Conservation (phyloP, 768 basidiomycete genomes). For the Termitomyces sp. region DNA sequence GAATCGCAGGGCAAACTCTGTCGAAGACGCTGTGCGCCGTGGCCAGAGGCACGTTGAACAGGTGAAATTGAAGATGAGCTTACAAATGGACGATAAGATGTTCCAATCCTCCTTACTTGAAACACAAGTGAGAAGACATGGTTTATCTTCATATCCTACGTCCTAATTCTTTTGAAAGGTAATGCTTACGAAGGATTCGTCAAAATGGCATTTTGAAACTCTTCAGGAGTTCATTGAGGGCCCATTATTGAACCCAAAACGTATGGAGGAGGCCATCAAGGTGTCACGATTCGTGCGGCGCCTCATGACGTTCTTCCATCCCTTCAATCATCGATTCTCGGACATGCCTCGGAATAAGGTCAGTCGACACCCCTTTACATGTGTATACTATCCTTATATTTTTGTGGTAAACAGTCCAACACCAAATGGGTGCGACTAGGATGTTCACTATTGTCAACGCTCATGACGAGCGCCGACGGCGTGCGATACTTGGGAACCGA, state of each 20-base stretch:
- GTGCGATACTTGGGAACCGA: slow-evolving; percentile 74
- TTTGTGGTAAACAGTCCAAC: slow-evolving; percentile 46
- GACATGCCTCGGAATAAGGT: slow-evolving; percentile 71
- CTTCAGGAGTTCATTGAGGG: slow-evolving; percentile 89
- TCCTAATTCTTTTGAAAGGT: slow-evolving; percentile 42
- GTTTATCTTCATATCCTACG: neutral
- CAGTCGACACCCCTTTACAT: slow-evolving; percentile 2
- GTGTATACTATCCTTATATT: neutral
- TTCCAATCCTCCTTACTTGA: slow-evolving; percentile 85
- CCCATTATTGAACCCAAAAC: slow-evolving; percentile 82
- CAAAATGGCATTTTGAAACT: slow-evolving; percentile 90
- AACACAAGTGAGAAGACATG: slow-evolving; percentile 58
- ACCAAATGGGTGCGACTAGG: slow-evolving; percentile 84
- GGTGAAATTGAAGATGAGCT: slow-evolving; percentile 79
- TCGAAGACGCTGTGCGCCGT: slow-evolving; percentile 81
- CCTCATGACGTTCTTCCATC: slow-evolving; percentile 91
- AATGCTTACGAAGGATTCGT: slow-evolving; percentile 81
- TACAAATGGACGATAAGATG: slow-evolving; percentile 93
- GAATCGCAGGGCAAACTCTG: slow-evolving; percentile 58
- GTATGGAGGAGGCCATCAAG: slow-evolving; percentile 92
- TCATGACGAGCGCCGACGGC: slow-evolving; percentile 82
- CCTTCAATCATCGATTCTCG: slow-evolving; percentile 83
- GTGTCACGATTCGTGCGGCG: slow-evolving; percentile 86
- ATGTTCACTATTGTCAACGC: slow-evolving; percentile 74
- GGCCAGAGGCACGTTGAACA: slow-evolving; percentile 91